These are phyloP conservation scores for Populus davidiana DNA, from an alignment of 345 rosid species.

Conservation along the genomic window DNA sequence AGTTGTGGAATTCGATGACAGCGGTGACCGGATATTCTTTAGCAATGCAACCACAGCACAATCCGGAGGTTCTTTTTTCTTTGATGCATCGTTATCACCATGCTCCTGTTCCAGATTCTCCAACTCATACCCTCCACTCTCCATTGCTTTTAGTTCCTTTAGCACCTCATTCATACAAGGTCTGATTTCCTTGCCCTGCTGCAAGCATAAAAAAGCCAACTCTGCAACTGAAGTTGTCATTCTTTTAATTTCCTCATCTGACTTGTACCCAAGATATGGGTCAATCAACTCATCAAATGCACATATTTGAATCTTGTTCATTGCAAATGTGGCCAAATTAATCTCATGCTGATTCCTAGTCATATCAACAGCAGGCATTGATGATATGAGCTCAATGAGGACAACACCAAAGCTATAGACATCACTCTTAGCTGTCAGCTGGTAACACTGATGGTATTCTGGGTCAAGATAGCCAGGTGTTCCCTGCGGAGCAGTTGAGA, in stretches of 20 bases:
- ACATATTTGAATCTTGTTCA: not conserved
- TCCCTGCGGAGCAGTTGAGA: constrained; percentile 19
- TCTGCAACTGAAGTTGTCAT: constrained; percentile 16
- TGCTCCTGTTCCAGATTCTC: constrained; percentile 6
- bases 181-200: constrained; percentile 4
- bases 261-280: not conserved
- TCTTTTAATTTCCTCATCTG: not conserved
- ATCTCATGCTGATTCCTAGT: constrained; percentile 5
- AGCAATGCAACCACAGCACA: constrained; percentile 33
- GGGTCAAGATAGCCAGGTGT: constrained; percentile 16
- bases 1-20: constrained; percentile 54
- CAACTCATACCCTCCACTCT: constrained; percentile 8
- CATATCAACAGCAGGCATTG: constrained; percentile 12
- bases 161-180: constrained; percentile 9
- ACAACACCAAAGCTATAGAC: constrained; percentile 14
- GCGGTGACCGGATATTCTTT: constrained; percentile 23
- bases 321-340: constrained; percentile 6
- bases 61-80: constrained; percentile 10
- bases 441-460: constrained; percentile 4
- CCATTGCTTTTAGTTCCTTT: not conserved
- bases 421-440: constrained; percentile 11
- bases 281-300: constrained; percentile 8
- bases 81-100: constrained; percentile 4
- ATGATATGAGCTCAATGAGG: constrained; percentile 9
- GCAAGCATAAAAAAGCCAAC: constrained; percentile 13